These are phyloP conservation scores for Triglochin maritima DNA, from an alignment of 106 monocot genomes.

Conservation along the genomic window DNA sequence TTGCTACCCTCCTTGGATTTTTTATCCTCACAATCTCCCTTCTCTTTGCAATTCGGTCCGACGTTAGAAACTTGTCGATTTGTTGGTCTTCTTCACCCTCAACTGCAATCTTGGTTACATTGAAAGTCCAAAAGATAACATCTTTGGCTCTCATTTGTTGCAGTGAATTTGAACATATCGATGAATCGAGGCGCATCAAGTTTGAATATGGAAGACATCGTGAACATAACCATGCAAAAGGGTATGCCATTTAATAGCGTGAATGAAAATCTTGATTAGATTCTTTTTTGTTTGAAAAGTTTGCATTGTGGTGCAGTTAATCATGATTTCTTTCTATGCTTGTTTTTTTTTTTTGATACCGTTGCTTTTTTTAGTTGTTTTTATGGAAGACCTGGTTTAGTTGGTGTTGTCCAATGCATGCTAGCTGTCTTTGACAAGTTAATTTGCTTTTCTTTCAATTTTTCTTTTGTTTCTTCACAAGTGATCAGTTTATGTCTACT, in stretches of 20 bases:
- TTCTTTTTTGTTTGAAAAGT: not conserved
- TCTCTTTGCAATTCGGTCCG: not conserved
- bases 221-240: not conserved
- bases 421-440: too few species aligned
- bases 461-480: too few species aligned
- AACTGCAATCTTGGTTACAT: not conserved
- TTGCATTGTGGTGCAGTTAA: not conserved
- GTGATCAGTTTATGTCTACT: too few species aligned
- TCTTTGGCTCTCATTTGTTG: not conserved
- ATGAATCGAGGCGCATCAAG: not conserved
- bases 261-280: not conserved
- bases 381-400: too few species aligned
- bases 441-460: too few species aligned
- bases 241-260: not conserved
- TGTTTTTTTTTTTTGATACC: not conserved
- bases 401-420: too few species aligned
- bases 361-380: too few species aligned
- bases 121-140: not conserved
- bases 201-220: not conserved
- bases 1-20: not conserved
- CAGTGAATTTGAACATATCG: not conserved
- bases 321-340: not conserved
- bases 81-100: not conserved
- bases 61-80: not conserved
- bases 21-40: not conserved